Conservation (phyloP, 306 rosid species). For the Sicyos baderoa region DNA sequence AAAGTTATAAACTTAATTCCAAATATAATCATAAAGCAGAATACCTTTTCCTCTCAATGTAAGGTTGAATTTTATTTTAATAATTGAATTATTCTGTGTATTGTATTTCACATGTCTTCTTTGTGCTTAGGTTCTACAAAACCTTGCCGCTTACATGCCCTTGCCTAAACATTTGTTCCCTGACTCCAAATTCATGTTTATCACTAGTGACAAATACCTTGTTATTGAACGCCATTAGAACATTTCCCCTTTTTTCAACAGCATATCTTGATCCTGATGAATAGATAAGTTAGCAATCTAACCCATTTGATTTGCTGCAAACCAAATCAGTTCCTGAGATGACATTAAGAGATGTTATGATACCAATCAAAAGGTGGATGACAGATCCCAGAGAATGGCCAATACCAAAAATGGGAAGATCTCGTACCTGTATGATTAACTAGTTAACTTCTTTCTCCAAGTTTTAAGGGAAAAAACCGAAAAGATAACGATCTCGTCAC, state of each 20-base stretch:
- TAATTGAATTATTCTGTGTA: neutral
- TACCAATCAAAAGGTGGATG: slow-evolving; percentile 96
- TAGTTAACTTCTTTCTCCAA: slow-evolving; percentile 15
- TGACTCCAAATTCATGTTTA: neutral
- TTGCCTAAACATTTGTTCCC: neutral
- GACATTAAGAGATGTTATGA: slow-evolving; percentile 24
- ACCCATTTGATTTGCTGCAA: slow-evolving; percentile 26
- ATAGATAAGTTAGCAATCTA: slow-evolving; percentile 25
- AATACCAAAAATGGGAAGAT: slow-evolving; percentile 84
- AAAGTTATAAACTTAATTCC: neutral
- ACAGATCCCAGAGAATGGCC: slow-evolving; percentile 97
- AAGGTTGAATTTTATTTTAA: slow-evolving; percentile 3
- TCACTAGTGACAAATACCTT: slow-evolving; percentile 42
- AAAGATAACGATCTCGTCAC: neutral
- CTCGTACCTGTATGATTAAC: slow-evolving; percentile 55
- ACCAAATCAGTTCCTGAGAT: slow-evolving; percentile 23
- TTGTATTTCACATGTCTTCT: neutral
- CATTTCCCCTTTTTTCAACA: slow-evolving; percentile 87
- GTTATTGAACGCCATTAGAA: slow-evolving; percentile 90
- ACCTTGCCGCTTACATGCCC: neutral
- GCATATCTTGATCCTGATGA: slow-evolving; percentile 96
- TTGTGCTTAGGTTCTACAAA: neutral
- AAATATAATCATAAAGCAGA: neutral
- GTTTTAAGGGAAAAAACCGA: neutral
- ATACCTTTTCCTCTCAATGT: neutral